These are phyloP conservation scores for Sphaerulina vaccinii DNA, from an alignment of 2,329 filamentous ascomycete species.

Conservation along the genomic window DNA sequence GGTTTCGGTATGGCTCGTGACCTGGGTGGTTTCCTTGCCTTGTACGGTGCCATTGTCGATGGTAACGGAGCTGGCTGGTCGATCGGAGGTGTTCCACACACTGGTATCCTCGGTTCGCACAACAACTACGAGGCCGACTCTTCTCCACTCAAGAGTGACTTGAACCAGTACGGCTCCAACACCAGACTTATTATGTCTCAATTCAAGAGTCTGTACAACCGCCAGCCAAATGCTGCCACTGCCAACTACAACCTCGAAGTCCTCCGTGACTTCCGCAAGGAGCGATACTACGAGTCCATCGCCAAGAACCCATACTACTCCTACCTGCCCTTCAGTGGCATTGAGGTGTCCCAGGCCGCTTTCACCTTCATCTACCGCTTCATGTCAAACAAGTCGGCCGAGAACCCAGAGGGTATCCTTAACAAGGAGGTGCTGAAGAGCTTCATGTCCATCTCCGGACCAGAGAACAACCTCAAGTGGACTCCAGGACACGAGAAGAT, in stretches of 20 bases:
- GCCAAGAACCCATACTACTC: slow-evolving; percentile 37
- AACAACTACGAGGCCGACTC: slow-evolving; percentile 40
- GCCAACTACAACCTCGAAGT: slow-evolving; percentile 36
- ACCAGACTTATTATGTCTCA: slow-evolving; percentile 22
- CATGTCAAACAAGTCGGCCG: slow-evolving; percentile 43
- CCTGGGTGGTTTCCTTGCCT: slow-evolving; percentile 23
- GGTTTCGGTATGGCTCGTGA: slow-evolving; percentile 37
- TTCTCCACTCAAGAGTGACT: slow-evolving; percentile 35
- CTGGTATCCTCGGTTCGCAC: slow-evolving; percentile 32
- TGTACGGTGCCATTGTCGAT: slow-evolving; percentile 22
- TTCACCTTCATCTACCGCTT: slow-evolving; percentile 40
- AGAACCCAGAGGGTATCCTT: slow-evolving; percentile 40
- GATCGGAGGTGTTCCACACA: slow-evolving; percentile 23
- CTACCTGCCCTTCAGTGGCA: slow-evolving; percentile 31
- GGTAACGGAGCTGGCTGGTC: slow-evolving; percentile 25
- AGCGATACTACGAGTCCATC: slow-evolving; percentile 32
- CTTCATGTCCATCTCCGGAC: slow-evolving; percentile 41
- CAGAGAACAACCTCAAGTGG: slow-evolving; percentile 34
- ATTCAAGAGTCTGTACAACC: slow-evolving; percentile 30
- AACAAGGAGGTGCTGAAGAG: slow-evolving; percentile 41
- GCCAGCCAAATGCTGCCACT: slow-evolving; percentile 19
- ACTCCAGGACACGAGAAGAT: slow-evolving; percentile 42
- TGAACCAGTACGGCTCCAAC: slow-evolving; percentile 33
- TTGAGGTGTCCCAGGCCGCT: slow-evolving; percentile 34
- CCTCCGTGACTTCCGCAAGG: slow-evolving; percentile 29